Conservation (phyloP, 2,329 filamentous ascomycete species). For the Aureobasidium sp. region DNA sequence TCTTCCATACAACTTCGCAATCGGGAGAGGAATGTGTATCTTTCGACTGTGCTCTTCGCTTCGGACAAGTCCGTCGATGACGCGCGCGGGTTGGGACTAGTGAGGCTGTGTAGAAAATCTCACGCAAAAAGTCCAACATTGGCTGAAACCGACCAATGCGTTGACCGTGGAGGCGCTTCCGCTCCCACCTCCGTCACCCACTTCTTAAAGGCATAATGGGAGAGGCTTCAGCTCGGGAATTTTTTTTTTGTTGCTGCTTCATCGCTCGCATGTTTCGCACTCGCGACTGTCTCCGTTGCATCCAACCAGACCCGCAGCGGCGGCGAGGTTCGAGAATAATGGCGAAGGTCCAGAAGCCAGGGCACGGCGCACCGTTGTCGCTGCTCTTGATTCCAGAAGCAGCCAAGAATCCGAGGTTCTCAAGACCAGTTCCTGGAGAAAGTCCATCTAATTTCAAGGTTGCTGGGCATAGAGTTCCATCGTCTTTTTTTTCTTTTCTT, state of each 20-base stretch:
- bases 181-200: background rate
- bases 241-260: background rate
- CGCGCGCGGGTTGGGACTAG: background rate
- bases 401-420: background rate
- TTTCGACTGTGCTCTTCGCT: background rate
- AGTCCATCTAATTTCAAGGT: no score
- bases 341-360: background rate
- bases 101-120: slow-evolving; percentile 4
- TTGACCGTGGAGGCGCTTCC: background rate
- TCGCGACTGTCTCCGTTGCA: background rate
- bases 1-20: background rate
- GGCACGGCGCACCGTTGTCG: background rate
- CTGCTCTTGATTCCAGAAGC: background rate
- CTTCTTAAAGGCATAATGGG: background rate
- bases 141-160: background rate
- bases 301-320: background rate
- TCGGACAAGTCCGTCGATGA: background rate
- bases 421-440: background rate
- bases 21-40: background rate
- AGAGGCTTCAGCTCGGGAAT: background rate
- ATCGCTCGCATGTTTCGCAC: background rate
- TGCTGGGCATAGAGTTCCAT: background rate
- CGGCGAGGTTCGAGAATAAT: background rate
- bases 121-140: background rate
- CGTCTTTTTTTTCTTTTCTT: background rate